These are phyloP conservation scores for Linnemannia hyalina DNA, from an alignment of 192 early-diverging fungal genomes.

Conservation along the genomic window DNA sequence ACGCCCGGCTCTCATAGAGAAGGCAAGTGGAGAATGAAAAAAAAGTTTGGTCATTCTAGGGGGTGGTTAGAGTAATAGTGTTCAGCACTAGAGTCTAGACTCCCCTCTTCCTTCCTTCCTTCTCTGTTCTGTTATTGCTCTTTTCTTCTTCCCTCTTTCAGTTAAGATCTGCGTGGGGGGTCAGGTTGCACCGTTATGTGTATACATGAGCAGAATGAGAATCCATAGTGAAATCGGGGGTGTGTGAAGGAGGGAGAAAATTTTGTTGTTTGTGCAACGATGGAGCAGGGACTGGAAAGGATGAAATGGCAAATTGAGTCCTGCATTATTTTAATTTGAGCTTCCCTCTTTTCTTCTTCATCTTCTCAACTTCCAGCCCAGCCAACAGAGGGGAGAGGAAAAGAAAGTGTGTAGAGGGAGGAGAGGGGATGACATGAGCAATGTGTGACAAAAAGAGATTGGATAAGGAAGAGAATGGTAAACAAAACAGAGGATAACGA, in stretches of 20 bases:
- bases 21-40: constrained; percentile 25
- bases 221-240: background rate
- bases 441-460: background rate
- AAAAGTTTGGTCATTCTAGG: background rate
- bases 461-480: background rate
- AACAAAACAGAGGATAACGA: background rate
- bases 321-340: background rate
- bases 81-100: background rate
- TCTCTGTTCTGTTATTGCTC: background rate
- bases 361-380: background rate
- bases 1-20: background rate
- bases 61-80: background rate
- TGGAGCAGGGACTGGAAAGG: background rate
- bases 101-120: background rate
- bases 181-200: background rate
- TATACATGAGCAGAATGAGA: background rate
- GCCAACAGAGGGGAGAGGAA: background rate
- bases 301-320: background rate
- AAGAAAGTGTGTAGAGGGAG: background rate
- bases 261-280: background rate
- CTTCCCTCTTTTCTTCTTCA: background rate
- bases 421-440: constrained; percentile 10
- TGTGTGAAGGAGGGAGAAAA: background rate
- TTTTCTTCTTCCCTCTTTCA: background rate
- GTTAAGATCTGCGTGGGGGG: background rate